A percentile compares a stretch with the other conserved stretches of the same genome.
Conservation (phyloP, 1,139 yeast species). For the Nakaseomyces bracarensis region DNA sequence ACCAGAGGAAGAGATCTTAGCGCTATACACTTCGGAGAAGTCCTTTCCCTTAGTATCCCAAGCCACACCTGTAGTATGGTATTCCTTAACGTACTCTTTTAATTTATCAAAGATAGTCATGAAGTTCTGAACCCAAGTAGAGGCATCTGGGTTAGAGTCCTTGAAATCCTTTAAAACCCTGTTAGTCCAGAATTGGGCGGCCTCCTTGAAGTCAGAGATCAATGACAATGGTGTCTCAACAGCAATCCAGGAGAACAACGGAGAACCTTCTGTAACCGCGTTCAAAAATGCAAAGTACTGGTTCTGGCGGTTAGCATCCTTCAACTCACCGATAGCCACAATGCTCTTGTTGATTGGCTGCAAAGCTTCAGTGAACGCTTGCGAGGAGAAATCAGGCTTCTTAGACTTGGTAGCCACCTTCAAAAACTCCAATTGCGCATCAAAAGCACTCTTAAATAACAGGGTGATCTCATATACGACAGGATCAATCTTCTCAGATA, state of each 20-base stretch:
- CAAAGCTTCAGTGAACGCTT: conserved; percentile 49
- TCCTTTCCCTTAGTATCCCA: conserved; percentile 61
- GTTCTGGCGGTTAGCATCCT: conserved; percentile 68
- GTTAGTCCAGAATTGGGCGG: conserved; percentile 91
- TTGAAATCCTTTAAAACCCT: conserved; percentile 76
- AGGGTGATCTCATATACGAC: conserved; percentile 53
- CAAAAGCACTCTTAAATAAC: conserved; percentile 51
- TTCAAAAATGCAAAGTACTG: conserved; percentile 62
- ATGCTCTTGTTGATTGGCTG: conserved; percentile 61
- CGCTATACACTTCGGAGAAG: conserved; percentile 40
- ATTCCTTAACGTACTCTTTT: conserved; percentile 63
- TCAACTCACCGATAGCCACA: conserved; percentile 49
- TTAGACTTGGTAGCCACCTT: conserved; percentile 50
- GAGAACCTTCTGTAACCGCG: conserved; percentile 81
- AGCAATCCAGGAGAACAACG: conserved; percentile 87
- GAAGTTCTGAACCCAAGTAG: conserved; percentile 72
- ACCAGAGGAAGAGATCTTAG: conserved; percentile 20
- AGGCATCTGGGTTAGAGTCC: conserved; percentile 58
- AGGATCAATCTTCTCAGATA: conserved; percentile 55
- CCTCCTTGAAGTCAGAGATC: conserved; percentile 78
- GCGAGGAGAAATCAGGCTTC: conserved; percentile 54
- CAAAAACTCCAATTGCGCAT: conserved; percentile 51
- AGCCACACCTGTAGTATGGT: conserved; percentile 71
- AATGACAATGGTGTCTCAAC: conserved; percentile 58
- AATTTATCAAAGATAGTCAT: conserved; percentile 58